Evolutionary conservation across 306 rosid species (phyloP).

Genomic region (Cucumis cinereus): DNA sequence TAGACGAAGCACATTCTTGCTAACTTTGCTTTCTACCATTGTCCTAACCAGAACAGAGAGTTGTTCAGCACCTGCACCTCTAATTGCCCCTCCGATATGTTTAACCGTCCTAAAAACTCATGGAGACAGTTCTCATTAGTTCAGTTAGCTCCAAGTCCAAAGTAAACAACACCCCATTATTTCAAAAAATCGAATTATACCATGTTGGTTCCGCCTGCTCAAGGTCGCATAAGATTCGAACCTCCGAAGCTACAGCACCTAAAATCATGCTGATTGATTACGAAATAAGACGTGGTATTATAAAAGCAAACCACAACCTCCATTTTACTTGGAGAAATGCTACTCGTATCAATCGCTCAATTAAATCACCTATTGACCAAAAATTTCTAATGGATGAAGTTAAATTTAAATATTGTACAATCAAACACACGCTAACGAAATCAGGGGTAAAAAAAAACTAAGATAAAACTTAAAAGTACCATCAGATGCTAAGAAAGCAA

Average conservation of each 20-base stretch:
- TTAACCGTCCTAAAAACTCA: slow-evolving; percentile 52
- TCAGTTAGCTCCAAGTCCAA: neutral
- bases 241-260: slow-evolving; percentile 73
- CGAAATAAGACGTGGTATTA: neutral
- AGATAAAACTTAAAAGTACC: neutral
- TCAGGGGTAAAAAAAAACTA: neutral
- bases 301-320: neutral
- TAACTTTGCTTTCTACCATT: slow-evolving; percentile 79
- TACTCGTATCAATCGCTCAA: neutral
- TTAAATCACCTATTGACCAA: no score
- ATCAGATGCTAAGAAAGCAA: neutral
- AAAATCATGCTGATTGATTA: neutral
- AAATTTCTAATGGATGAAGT: no score
- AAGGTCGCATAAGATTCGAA: slow-evolving; percentile 71
- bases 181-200: slow-evolving; percentile 20
- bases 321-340: neutral
- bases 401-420: no score
- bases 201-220: slow-evolving; percentile 82
- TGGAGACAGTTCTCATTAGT: neutral
- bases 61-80: slow-evolving; percentile 98
- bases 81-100: slow-evolving; percentile 84
- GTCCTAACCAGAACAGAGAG: slow-evolving; percentile 77
- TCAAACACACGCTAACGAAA: neutral
- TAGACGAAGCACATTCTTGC: slow-evolving; percentile 74
- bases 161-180: neutral